These are phyloP conservation scores for Curvularia sp. DNA, from an alignment of 2,329 filamentous ascomycete genomes.

Conservation along the genomic window DNA sequence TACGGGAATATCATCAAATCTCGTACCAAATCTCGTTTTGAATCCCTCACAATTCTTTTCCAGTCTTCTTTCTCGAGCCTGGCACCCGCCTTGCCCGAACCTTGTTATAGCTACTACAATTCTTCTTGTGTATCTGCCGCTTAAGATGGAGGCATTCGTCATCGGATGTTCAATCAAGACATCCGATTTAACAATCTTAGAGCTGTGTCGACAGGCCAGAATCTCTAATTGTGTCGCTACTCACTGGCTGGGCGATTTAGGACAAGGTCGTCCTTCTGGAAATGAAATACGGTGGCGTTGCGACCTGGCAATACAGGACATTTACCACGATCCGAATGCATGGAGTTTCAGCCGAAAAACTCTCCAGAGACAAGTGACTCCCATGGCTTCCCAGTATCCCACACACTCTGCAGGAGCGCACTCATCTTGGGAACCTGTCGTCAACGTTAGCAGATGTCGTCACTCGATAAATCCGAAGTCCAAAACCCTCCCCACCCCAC, in stretches of 20 bases:
- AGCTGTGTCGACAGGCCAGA: neutral
- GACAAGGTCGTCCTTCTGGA: neutral
- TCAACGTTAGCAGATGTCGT: slow-evolving; percentile 2
- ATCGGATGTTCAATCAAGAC: neutral
- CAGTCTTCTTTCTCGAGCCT: neutral
- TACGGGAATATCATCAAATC: neutral
- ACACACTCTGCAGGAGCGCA: slow-evolving; percentile 71
- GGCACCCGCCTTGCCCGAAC: neutral
- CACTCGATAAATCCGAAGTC: neutral
- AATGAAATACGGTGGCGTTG: neutral
- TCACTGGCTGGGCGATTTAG: neutral
- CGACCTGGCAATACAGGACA: neutral
- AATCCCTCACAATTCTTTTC: neutral
- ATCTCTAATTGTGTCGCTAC: neutral
- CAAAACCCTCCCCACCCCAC: neutral
- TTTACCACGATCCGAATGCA: neutral
- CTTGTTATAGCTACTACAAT: neutral
- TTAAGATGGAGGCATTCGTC: neutral
- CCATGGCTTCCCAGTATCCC: slow-evolving; percentile 72
- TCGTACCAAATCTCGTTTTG: neutral
- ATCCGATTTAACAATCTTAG: neutral
- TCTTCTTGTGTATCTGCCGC: neutral
- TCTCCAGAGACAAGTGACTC: slow-evolving; percentile 71
- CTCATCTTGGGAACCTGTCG: slow-evolving; percentile 65
- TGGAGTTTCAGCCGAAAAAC: slow-evolving; percentile 64